phyloP scores from a whole-genome alignment of 345 rosid genomes.

The Psidium friedrichsthalianum region DNA sequence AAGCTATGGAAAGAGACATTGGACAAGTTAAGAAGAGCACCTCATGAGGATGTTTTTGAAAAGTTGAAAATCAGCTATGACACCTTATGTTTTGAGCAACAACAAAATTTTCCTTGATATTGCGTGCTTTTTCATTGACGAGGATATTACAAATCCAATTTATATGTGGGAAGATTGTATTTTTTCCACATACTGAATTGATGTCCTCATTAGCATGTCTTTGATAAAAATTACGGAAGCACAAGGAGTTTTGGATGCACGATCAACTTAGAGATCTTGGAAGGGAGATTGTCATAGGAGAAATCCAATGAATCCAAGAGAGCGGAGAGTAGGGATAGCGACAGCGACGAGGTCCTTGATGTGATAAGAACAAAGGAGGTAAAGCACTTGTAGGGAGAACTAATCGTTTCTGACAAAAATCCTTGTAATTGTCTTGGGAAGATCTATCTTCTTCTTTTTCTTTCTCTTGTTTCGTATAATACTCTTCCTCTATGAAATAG shows the following conservation, averaged over 20 bases:
- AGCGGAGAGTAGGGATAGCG: background rate
- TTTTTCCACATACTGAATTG: background rate
- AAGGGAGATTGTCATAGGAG: background rate
- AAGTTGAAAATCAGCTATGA: background rate
- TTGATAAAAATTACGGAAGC: background rate
- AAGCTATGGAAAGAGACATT: background rate
- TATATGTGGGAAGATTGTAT: background rate
- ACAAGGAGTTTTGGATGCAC: background rate
- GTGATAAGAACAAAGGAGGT: background rate
- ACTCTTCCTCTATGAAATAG: too few species aligned
- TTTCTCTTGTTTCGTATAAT: too few species aligned
- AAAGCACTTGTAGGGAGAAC: background rate
- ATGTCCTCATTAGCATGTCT: background rate
- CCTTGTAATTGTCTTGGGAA: background rate
- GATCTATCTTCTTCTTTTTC: background rate
- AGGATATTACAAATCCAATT: background rate
- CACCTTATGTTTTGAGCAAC: background rate
- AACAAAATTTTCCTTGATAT: background rate
- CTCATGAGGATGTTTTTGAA: accelerated
- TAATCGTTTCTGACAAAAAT: too few species aligned
- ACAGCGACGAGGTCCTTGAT: background rate
- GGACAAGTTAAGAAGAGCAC: background rate
- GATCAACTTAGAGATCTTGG: background rate
- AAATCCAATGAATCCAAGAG: background rate
- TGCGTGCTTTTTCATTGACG: background rate